Percentiles rank a stretch among this genome's conserved stretches.
These are phyloP conservation scores for Dipodascopsis uninucleata DNA, from an alignment of 805 yeast genomes.

Conservation along the genomic window DNA sequence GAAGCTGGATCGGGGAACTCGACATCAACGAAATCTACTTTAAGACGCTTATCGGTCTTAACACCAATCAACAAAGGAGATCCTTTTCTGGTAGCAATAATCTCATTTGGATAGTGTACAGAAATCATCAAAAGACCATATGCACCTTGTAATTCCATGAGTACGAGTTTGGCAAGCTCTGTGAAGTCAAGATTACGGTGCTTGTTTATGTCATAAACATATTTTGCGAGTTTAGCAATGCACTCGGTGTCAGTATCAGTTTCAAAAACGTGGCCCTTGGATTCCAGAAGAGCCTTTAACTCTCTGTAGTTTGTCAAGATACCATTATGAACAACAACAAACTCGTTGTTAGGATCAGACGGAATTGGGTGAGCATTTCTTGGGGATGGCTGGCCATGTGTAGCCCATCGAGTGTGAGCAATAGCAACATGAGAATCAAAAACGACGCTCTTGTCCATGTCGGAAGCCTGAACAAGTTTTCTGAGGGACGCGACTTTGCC, in stretches of 20 bases:
- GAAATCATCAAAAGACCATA: constrained; percentile 94
- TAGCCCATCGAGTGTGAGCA: constrained; percentile 99
- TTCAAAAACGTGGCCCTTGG: constrained; percentile 79
- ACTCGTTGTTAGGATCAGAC: constrained; percentile 78
- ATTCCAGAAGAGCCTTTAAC: constrained; percentile 70
- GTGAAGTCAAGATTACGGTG: constrained; percentile 73
- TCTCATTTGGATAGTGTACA: constrained; percentile 88
- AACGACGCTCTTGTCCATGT: constrained; percentile 56
- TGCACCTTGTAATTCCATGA: constrained; percentile 93
- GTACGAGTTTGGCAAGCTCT: constrained; percentile 86
- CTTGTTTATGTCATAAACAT: constrained; percentile 81
- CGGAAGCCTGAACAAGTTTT: constrained; percentile 48
- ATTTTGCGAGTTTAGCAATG: constrained; percentile 92
- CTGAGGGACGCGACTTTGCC: constrained; percentile 87
- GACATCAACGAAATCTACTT: constrained; percentile 97
- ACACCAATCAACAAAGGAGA: constrained; percentile 97
- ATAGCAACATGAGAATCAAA: constrained; percentile 90
- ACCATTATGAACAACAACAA: constrained; percentile 95
- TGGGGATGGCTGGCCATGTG: constrained; percentile 90
- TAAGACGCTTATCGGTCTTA: constrained; percentile 88
- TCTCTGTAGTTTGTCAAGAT: constrained; percentile 94
- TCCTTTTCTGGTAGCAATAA: constrained; percentile 96
- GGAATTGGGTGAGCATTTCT: constrained; percentile 94
- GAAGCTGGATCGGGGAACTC: constrained; percentile 68
- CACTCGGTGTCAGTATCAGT: constrained; percentile 97